A percentile compares a stretch with the other conserved stretches of the same genome.
phyloP scores from a whole-genome alignment of 257 asterid species.

The Capsicum chinense region DNA sequence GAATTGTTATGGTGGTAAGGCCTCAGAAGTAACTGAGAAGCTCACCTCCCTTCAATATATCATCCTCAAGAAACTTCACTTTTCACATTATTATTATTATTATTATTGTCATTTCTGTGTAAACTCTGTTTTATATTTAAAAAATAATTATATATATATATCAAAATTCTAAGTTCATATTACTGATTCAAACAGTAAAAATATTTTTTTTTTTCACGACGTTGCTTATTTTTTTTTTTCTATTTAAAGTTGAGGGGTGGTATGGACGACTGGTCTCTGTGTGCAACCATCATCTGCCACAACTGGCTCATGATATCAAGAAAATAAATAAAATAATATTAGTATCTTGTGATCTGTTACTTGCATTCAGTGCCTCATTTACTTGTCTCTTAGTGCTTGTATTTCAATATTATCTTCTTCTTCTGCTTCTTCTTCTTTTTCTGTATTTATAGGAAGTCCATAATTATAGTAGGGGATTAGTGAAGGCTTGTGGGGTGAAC shows the following conservation, averaged over 20 bases:
- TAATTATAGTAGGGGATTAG: not conserved
- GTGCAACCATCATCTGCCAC: not conserved
- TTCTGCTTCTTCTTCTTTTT: not conserved
- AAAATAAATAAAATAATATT: not conserved
- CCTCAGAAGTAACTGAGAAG: too few relatives aligned
- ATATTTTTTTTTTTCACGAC: too few relatives aligned
- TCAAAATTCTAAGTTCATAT: too few relatives aligned
- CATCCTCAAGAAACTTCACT: too few relatives aligned
- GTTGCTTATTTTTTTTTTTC: too few relatives aligned
- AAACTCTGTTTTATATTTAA: too few relatives aligned
- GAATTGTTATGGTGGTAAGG: too few relatives aligned
- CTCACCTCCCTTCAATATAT: too few relatives aligned
- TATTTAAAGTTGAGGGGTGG: not conserved
- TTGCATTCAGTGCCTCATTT: not conserved
- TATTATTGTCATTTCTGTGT: too few relatives aligned
- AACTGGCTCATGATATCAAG: not conserved
- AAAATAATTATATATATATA: too few relatives aligned
- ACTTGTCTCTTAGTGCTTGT: not conserved
- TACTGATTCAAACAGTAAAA: too few relatives aligned
- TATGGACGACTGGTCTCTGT: not conserved
- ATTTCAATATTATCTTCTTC: not conserved
- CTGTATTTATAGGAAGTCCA: slow-evolving; percentile 8
- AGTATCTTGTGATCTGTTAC: not conserved
- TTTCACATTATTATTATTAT: too few relatives aligned
- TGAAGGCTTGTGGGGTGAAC: slow-evolving; percentile 27